Evolutionary conservation across 176 grass and related monocot genomes (phyloP).

Genomic region (Poa pratensis): DNA sequence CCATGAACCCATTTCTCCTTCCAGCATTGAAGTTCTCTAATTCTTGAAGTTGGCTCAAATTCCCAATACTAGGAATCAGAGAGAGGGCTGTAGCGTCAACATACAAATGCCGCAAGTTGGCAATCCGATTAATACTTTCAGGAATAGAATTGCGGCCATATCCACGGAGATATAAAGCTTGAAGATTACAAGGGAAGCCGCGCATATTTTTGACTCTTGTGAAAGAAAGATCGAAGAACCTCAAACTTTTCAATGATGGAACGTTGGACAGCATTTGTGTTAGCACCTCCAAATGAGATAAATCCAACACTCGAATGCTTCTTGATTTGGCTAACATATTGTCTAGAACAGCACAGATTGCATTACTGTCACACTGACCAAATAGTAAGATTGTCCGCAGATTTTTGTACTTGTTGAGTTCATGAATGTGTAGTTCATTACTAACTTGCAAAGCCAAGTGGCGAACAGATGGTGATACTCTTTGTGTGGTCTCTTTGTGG

Average conservation of each 20-base stretch:
- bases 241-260: background rate
- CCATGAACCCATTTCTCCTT: conserved; percentile 29
- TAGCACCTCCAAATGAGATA: background rate
- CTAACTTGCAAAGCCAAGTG: conserved; percentile 22
- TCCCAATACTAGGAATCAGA: conserved; percentile 41
- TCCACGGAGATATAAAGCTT: background rate
- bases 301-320: conserved; percentile 14
- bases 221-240: conserved; percentile 17
- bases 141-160: conserved; percentile 19
- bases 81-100: conserved; percentile 11
- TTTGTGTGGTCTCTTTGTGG: background rate
- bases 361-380: background rate
- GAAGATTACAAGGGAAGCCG: background rate
- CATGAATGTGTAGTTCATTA: background rate
- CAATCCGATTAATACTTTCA: conserved; percentile 29
- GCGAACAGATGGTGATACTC: background rate
- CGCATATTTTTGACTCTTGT: background rate
- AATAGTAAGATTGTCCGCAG: conserved; percentile 3
- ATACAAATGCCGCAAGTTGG: conserved; percentile 40
- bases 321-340: conserved; percentile 5
- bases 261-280: background rate
- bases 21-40: conserved; percentile 25
- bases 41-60: conserved; percentile 46
- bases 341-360: background rate
- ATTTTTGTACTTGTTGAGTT: conserved; percentile 4